Percentiles rank a stretch among this genome's conserved stretches.
Conservation (phyloP, 1,139 yeast genomes). For the Magnusiomyces ingens region DNA sequence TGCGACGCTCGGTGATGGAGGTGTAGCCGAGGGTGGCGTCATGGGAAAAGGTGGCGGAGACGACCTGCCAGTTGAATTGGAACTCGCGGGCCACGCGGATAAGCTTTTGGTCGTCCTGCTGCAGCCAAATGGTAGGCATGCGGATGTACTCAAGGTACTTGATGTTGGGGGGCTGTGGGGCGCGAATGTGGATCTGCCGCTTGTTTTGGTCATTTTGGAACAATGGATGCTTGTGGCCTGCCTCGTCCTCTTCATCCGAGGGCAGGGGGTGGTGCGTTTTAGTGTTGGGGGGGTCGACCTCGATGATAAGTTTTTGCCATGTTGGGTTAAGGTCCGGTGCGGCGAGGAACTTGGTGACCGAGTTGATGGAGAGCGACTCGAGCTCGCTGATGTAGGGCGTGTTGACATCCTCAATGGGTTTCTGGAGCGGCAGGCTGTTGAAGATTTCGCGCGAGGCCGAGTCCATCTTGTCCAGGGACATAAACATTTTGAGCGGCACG, state of each 20-base stretch:
- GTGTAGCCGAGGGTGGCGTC: constrained; percentile 61
- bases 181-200: constrained; percentile 26
- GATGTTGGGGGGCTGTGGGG: constrained; percentile 84
- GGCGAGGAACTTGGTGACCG: constrained; percentile 30
- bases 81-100: constrained; percentile 79
- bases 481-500: constrained; percentile 44
- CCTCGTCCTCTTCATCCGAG: not conserved
- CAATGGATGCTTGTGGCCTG: constrained; percentile 15
- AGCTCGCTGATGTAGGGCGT: constrained; percentile 29
- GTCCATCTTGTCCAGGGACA: constrained; percentile 48
- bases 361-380: constrained; percentile 28
- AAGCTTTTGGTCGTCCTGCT: constrained; percentile 80
- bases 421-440: constrained; percentile 21
- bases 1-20: constrained; percentile 86
- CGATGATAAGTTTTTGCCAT: constrained; percentile 32
- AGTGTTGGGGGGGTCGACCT: constrained; percentile 12
- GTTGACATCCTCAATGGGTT: constrained; percentile 21
- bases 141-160: constrained; percentile 64
- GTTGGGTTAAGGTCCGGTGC: constrained; percentile 28
- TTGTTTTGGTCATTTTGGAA: constrained; percentile 22
- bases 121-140: constrained; percentile 92
- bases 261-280: too few species aligned
- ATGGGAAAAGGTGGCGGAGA: constrained; percentile 70
- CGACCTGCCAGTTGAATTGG: constrained; percentile 88
- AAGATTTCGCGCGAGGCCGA: constrained; percentile 30